Percentiles rank a stretch among this genome's conserved stretches.
Evolutionary conservation across 2,329 filamentous ascomycete species (phyloP).

Genomic region (Colletotrichum sp.): DNA sequence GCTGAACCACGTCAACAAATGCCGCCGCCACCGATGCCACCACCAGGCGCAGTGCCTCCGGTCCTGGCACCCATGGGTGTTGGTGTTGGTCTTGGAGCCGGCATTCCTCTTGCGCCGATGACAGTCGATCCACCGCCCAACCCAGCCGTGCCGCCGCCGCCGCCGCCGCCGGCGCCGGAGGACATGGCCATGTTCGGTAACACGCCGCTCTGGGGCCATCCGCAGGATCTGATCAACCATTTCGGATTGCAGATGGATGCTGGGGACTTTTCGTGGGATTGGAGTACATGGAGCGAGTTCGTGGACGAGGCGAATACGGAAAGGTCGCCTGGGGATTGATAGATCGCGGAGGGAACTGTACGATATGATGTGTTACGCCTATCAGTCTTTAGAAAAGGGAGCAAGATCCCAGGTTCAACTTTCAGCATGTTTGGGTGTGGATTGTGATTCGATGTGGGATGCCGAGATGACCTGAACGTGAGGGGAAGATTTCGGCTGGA

Average conservation of each 20-base stretch:
- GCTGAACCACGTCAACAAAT: background rate
- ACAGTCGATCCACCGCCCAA: background rate
- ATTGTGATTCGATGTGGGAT: background rate
- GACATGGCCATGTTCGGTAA: constrained; percentile 1
- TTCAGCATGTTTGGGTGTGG: background rate
- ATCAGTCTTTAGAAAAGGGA: background rate
- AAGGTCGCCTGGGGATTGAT: constrained; percentile 29
- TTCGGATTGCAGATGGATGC: constrained; percentile 21
- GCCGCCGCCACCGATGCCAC: background rate
- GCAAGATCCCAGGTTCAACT: background rate
- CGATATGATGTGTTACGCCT: background rate
- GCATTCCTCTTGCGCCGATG: background rate
- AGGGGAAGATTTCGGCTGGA: background rate
- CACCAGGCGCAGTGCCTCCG: background rate
- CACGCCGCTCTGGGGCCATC: constrained; percentile 22
- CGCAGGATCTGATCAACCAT: constrained; percentile 27
- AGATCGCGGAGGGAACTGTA: background rate
- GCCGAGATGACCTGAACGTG: background rate
- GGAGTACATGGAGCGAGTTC: constrained; percentile 51
- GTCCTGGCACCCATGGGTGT: background rate
- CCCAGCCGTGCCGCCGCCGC: background rate
- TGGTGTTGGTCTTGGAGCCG: background rate
- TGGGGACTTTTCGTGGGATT: constrained; percentile 30
- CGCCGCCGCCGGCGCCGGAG: background rate
- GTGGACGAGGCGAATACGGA: constrained; percentile 43